A percentile compares a stretch with the other conserved stretches of the same genome.
Conservation (phyloP, 345 rosid species). For the Eucalyptus sp. region DNA sequence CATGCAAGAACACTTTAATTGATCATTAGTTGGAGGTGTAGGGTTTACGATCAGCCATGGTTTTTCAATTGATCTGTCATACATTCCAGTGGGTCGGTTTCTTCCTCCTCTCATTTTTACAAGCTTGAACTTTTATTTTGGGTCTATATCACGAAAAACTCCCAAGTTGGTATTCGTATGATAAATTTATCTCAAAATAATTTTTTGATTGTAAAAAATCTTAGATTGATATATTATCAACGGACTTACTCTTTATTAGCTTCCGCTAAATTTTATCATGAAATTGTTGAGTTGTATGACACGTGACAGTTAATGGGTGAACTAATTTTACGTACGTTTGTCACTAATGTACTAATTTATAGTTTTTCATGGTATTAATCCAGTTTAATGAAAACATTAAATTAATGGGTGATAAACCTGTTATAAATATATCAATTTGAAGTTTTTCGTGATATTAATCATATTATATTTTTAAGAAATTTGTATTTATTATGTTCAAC, state of each 20-base stretch:
- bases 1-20: background rate
- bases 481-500: too few species aligned
- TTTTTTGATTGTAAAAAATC: too few species aligned
- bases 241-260: too few species aligned
- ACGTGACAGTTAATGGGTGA: rapidly evolving
- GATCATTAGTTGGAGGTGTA: background rate
- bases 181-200: too few species aligned
- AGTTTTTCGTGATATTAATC: too few species aligned
- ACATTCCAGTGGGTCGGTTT: background rate
- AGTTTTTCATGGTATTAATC: rapidly evolving
- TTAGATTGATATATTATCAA: rapidly evolving
- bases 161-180: rapidly evolving
- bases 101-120: background rate
- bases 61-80: background rate
- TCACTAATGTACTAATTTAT: rapidly evolving
- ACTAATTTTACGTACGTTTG: too few species aligned
- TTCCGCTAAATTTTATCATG: too few species aligned
- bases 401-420: rapidly evolving
- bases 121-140: too few species aligned
- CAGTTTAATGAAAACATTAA: too few species aligned
- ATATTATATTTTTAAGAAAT: too few species aligned
- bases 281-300: rapidly evolving
- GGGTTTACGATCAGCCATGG: background rate
- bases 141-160: too few species aligned
- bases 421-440: too few species aligned